These are phyloP conservation scores for Eimeria sp. DNA, from an alignment of 169 alveolate genomes.

Conservation along the genomic window DNA sequence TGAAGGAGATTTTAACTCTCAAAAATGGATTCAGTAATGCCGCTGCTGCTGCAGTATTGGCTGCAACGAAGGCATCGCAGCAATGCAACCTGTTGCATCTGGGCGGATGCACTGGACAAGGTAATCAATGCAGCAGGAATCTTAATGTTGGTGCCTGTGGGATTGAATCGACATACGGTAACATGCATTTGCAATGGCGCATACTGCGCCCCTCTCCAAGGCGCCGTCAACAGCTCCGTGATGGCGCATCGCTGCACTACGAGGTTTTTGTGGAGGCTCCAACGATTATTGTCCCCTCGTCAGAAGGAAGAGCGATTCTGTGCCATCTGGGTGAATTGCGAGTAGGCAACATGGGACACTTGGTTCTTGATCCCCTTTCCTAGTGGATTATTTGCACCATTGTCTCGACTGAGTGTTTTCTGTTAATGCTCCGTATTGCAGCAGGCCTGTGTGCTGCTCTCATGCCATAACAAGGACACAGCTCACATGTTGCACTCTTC, in stretches of 20 bases:
- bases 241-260: conserved; percentile 29
- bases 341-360: not conserved
- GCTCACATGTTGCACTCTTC: not conserved
- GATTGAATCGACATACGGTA: not conserved
- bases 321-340: conserved; percentile 69
- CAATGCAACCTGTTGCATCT: conserved; percentile 42
- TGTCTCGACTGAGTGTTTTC: too few relatives aligned
- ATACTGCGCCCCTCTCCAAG: conserved; percentile 16
- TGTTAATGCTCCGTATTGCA: not conserved
- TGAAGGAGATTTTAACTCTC: conserved; percentile 5
- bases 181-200: not conserved
- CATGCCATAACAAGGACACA: not conserved
- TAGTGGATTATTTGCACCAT: not conserved
- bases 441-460: not conserved
- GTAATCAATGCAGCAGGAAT: not conserved
- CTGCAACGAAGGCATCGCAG: conserved; percentile 20
- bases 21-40: conserved; percentile 22
- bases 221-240: conserved; percentile 46
- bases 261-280: conserved; percentile 58
- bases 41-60: conserved; percentile 21
- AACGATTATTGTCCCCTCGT: conserved; percentile 58
- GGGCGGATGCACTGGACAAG: not conserved
- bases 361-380: not conserved
- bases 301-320: conserved; percentile 43
- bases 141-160: not conserved